Conservation (phyloP, 2,329 filamentous ascomycete species). For the Venturia pyrina region DNA sequence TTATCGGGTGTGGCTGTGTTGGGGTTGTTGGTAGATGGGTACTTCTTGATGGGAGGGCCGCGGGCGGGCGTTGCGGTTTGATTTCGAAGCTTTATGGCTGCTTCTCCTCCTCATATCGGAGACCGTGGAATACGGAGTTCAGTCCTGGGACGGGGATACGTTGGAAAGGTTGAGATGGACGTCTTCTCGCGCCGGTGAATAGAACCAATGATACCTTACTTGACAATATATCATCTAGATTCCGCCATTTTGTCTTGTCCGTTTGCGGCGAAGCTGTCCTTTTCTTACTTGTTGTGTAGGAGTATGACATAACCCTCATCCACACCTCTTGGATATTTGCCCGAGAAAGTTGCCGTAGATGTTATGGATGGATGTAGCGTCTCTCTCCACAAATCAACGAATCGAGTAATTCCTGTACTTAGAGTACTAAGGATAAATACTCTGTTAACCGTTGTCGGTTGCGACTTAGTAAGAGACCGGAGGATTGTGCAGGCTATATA, state of each 20-base stretch:
- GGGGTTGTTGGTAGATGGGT: background rate
- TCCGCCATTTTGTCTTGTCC: background rate
- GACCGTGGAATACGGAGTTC: too few relatives aligned
- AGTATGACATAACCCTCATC: background rate
- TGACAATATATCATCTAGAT: too few relatives aligned
- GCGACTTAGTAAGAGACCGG: background rate
- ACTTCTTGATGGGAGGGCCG: background rate
- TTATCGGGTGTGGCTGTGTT: background rate
- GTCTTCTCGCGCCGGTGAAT: too few relatives aligned
- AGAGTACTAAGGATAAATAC: background rate
- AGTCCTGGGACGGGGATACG: too few relatives aligned
- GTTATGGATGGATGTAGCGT: background rate
- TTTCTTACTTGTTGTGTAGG: background rate
- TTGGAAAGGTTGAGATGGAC: too few relatives aligned
- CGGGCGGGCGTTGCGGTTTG: background rate
- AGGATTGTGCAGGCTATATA: background rate
- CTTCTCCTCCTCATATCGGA: background rate
- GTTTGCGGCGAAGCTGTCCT: constrained; percentile 1
- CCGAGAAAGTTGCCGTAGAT: background rate
- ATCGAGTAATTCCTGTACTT: background rate
- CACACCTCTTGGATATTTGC: background rate
- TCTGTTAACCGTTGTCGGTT: background rate
- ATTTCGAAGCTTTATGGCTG: too few relatives aligned
- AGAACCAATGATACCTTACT: too few relatives aligned
- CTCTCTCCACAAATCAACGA: background rate